Evolutionary conservation across 2,329 filamentous ascomycete species (phyloP), one percentile per base, ranked within the genome.

Genomic region (Aspergillus pseudoglaucus): DNA sequence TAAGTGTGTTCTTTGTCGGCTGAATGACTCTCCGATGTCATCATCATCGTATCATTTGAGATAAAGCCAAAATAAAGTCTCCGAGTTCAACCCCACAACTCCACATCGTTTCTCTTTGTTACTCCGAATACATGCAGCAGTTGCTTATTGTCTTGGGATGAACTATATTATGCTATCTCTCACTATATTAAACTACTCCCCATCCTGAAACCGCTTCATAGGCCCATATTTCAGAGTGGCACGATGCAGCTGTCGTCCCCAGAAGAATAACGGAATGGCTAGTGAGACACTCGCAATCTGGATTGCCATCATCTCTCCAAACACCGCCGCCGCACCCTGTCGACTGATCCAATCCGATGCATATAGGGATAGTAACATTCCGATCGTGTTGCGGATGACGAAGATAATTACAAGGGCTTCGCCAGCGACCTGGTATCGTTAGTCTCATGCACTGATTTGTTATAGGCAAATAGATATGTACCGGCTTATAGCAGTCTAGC

Each of bases 401-500:
- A 61, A 61, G 32, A 61, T 59, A 9, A 59, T 59, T 12, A 61
- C 59, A 9, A 61, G 23, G 1, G 59, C 55, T 44, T 61, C 58
- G 20, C 58, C 58, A 1, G 59, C 56, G 1, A 61, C 48, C 58
- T 60, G 8, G 15, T 25, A 12, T n/a, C n/a, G 18, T 17, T 39
- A 39, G 37, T 14, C 5, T 18, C 4, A 4, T 10, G n/a, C n/a
- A 37, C 33, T 17, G 33, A 35, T 27, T 3, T 12, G 10, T 6
- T 32, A n/a, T n/a, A 7, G n/a, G 27, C 1, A 20, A 23, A 18
- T 3, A 6, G 7, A 12, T 5, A 47, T 56, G 9, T 45, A 61
- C 59, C 33, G 54, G 57, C 32, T 53, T 54, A 46, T 60, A 61
- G 18, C 52, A 59, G 25, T 61, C 59, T 4, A 61, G 38, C 6